Evolutionary conservation across 495 filamentous ascomycete genomes (phyloP), one percentile per base, ranked within the genome.

Genomic region (Penicillium turbatum): DNA sequence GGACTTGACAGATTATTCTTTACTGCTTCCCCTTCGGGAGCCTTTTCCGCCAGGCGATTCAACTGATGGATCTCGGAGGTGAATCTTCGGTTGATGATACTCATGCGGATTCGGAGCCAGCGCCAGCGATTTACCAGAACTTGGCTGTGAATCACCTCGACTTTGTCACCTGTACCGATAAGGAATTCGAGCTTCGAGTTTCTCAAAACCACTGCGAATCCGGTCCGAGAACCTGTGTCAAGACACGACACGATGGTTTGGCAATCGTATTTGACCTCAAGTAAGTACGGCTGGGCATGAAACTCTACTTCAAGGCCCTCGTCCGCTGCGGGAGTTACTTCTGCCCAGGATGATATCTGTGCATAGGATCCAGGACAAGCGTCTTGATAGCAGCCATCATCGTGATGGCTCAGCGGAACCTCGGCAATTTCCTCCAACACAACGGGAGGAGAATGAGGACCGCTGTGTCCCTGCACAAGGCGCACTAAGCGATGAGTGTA

Each of bases 211-310:
- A 41, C 39, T 0, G 39, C 39, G 21, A 41, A 41, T 7, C 39
- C 39, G 13, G 39, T 41, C 8, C 39, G 19, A 13, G 39, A 30
- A 21, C 12, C 32, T 17, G 24, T 3, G 9, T 47, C 15, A 3
- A 47, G 43, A 47, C 43, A 47, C 1, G 43, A 47, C 6, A 47
- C 11, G 5, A 47, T 12, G 13, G 43, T 47, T 34, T 47, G 43
- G n/a, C 43, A 47, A 16, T 32, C 32, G 43, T 31, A 30, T 3
- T 4, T 8, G 11, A 31, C 43, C 32, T 47, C 43, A 32, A 47
- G 43, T 29, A 47, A 34, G 29, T 47, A 47, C 11, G 43, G 43
- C 4, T 47, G 43, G 2, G n/a, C 43, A 47, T 47, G 12, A 4
- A 47, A 34, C 21, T 41, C 21, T n/a, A 41, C 16, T 41, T 41